phyloP scores from a whole-genome alignment of 139 green algal genomes.

The Trebouxia sp. region DNA sequence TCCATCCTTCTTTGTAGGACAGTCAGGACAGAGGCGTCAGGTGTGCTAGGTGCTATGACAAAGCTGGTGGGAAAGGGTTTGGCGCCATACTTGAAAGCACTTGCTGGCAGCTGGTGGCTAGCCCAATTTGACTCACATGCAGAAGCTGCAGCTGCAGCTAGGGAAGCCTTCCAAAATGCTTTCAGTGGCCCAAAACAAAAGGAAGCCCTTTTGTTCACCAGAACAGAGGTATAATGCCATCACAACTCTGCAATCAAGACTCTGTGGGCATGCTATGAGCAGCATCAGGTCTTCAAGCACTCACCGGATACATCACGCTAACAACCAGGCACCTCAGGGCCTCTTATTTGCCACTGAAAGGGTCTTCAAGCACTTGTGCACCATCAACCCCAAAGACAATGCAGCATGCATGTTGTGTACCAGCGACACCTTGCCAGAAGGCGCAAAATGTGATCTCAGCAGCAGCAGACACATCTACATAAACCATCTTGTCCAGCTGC shows the following conservation, averaged over 20 bases:
- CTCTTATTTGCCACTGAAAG: too few relatives aligned
- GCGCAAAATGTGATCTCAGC: background rate
- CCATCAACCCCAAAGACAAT: background rate
- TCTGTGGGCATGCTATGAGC: too few relatives aligned
- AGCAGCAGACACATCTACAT: background rate
- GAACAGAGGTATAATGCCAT: slow-evolving; percentile 41
- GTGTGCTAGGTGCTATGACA: slow-evolving; percentile 50
- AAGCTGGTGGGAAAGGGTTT: slow-evolving; percentile 44
- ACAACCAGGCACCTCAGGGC: too few relatives aligned
- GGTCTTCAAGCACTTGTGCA: background rate
- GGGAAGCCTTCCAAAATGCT: slow-evolving; percentile 48
- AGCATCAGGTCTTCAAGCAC: too few relatives aligned
- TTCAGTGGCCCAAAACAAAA: slow-evolving; percentile 55
- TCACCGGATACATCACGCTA: too few relatives aligned
- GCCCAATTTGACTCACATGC: slow-evolving; percentile 63
- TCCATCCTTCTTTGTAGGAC: slow-evolving; percentile 43
- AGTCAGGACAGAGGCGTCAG: slow-evolving; percentile 63
- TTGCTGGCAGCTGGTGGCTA: slow-evolving; percentile 50
- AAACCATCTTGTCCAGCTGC: too few relatives aligned
- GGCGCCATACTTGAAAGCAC: slow-evolving; percentile 34
- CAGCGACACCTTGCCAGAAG: background rate
- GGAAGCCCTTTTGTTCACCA: slow-evolving; percentile 62
- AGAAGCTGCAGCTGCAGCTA: slow-evolving; percentile 64
- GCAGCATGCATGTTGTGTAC: background rate
- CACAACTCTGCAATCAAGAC: too few relatives aligned